Evolutionary conservation across 2,329 filamentous ascomycete genomes (phyloP).

Genomic region (Rugonectria rugulosa): DNA sequence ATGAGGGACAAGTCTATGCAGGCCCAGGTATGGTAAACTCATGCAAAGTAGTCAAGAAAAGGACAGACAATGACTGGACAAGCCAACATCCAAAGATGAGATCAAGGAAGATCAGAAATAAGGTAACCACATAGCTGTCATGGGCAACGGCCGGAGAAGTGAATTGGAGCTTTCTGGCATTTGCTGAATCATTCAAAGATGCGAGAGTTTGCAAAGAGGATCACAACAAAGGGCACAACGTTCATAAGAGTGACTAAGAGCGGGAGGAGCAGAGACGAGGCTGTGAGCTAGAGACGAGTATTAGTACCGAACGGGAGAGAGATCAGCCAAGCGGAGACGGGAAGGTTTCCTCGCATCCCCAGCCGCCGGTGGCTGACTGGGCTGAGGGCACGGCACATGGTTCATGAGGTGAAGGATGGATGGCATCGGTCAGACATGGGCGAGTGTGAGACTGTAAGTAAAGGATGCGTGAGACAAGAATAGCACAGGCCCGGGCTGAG

Average conservation of each 20-base stretch:
- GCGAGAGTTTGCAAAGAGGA: conserved; percentile 1
- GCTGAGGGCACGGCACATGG: conserved; percentile 7
- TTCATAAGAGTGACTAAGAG: background rate
- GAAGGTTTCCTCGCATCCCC: conserved; percentile 14
- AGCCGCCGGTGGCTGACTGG: conserved; percentile 11
- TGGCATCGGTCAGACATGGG: background rate
- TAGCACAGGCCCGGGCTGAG: conserved; percentile 17
- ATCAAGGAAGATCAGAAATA: background rate
- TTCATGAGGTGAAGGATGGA: conserved; percentile 8
- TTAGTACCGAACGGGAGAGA: conserved; percentile 3
- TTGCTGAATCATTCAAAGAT: conserved; percentile 19
- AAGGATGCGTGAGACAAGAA: conserved; percentile 17
- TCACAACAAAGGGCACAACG: conserved; percentile 12
- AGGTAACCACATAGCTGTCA: background rate
- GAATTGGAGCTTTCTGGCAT: conserved; percentile 3
- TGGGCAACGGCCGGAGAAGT: conserved; percentile 5
- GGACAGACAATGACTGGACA: background rate
- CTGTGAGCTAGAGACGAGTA: background rate
- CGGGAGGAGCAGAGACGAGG: background rate
- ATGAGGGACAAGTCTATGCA: background rate
- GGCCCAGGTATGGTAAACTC: too few species aligned
- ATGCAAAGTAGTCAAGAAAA: background rate
- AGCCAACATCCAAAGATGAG: background rate
- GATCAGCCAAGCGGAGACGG: conserved; percentile 9
- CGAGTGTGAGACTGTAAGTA: background rate